Conservation (phyloP, 257 asterid genomes). For the Nicotiana undulata region DNA sequence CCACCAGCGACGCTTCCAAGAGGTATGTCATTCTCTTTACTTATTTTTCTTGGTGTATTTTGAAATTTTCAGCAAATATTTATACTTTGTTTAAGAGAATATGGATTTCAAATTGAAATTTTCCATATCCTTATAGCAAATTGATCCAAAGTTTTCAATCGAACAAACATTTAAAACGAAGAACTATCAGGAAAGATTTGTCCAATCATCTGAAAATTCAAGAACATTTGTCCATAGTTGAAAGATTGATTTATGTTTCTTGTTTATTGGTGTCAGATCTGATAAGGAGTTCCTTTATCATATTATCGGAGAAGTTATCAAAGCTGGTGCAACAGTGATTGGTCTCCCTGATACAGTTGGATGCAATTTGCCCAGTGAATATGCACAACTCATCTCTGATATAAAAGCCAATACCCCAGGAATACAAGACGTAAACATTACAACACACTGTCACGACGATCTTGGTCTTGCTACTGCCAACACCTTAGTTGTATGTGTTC, state of each 20-base stretch:
- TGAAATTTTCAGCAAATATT: too few species aligned
- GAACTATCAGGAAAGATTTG: background rate
- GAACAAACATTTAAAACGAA: background rate
- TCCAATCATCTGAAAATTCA: too few species aligned
- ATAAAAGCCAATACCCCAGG: constrained; percentile 79
- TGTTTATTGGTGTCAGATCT: constrained; percentile 54
- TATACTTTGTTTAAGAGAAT: background rate
- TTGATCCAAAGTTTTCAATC: background rate
- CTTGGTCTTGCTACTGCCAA: constrained; percentile 91
- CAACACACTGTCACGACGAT: constrained; percentile 91
- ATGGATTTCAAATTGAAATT: background rate
- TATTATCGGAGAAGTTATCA: constrained; percentile 76
- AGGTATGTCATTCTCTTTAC: too few species aligned
- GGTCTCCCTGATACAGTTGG: constrained; percentile 95
- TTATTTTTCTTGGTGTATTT: too few species aligned
- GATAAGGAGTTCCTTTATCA: constrained; percentile 70
- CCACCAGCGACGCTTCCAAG: too few species aligned
- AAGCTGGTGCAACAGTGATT: constrained; percentile 87
- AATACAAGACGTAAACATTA: constrained; percentile 68
- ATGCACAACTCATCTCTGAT: constrained; percentile 75
- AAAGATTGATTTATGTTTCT: too few species aligned
- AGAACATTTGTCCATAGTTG: too few species aligned
- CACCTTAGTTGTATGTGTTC: constrained; percentile 53
- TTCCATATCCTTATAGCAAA: background rate
- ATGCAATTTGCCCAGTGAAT: constrained; percentile 56